phyloP scores from a whole-genome alignment of 2,329 filamentous ascomycete genomes.

The Colletotrichum gloeosporioides region DNA sequence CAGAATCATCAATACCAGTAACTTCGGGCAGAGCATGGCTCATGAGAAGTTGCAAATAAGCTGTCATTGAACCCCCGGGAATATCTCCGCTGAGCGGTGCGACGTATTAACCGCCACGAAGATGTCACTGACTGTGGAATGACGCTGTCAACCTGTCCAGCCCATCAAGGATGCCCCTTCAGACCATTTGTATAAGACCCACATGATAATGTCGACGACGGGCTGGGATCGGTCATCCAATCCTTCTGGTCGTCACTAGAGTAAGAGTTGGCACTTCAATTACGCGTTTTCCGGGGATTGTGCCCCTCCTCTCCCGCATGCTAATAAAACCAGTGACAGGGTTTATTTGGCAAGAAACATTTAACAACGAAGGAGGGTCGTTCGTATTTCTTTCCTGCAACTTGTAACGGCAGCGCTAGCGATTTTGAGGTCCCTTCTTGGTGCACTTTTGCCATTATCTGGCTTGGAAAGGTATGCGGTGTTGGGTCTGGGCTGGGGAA shows the following conservation, averaged over 20 bases:
- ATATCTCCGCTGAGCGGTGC: background rate
- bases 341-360: background rate
- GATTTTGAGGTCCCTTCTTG: background rate
- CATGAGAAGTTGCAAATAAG: background rate
- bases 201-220: background rate
- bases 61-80: background rate
- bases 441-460: background rate
- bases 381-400: rapidly evolving
- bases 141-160: background rate
- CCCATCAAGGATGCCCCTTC: background rate
- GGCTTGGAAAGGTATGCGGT: background rate
- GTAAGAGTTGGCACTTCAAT: background rate
- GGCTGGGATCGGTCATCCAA: background rate
- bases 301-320: background rate
- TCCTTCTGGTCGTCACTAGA: background rate
- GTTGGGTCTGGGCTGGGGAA: background rate
- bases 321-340: background rate
- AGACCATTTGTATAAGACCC: background rate
- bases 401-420: background rate
- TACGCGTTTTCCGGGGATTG: background rate
- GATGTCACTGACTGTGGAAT: background rate
- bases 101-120: background rate
- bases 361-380: background rate
- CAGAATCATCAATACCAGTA: too few species aligned
- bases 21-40: too few species aligned